A percentile compares a stretch with the other conserved stretches of the same genome.
These are phyloP conservation scores for Decorospora gaudefroyi DNA, from an alignment of 2,329 filamentous ascomycete species.

Conservation along the genomic window DNA sequence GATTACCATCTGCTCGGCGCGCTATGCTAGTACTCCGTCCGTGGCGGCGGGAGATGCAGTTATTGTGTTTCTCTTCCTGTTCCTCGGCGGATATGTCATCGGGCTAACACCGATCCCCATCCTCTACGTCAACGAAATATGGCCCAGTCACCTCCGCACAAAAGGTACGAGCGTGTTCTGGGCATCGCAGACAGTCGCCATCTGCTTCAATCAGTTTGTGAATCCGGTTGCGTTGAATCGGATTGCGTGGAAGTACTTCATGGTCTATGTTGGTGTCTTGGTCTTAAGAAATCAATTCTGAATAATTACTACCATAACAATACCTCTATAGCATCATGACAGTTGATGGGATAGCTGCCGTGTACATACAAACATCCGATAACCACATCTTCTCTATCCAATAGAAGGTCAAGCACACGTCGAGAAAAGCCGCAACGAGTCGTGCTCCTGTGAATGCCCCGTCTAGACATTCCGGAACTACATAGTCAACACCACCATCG, in stretches of 20 bases:
- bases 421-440: too few relatives aligned
- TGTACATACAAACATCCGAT: too few relatives aligned
- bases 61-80: slow-evolving; percentile 26
- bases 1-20: slow-evolving; percentile 49
- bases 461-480: too few relatives aligned
- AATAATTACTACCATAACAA: too few relatives aligned
- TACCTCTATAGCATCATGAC: too few relatives aligned
- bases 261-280: slow-evolving; percentile 29
- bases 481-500: too few relatives aligned
- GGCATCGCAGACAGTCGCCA: slow-evolving; percentile 21
- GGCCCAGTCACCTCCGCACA: slow-evolving; percentile 37
- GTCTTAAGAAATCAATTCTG: too few relatives aligned
- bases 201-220: slow-evolving; percentile 26
- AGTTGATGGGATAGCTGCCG: too few relatives aligned
- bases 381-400: too few relatives aligned
- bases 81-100: slow-evolving; percentile 33
- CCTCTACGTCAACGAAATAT: slow-evolving; percentile 44
- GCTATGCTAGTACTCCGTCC: slow-evolving; percentile 14
- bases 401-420: too few relatives aligned
- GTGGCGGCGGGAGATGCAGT: slow-evolving; percentile 19
- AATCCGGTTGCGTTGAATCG: slow-evolving; percentile 28
- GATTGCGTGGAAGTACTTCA: slow-evolving; percentile 32
- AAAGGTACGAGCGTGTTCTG: slow-evolving; percentile 26
- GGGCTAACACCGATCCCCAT: slow-evolving; percentile 44
- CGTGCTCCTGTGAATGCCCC: too few relatives aligned